Evolutionary conservation across 108 stramenopile species (phyloP), one percentile per base, ranked within the genome.

Genomic region (Epipyxis sp.): DNA sequence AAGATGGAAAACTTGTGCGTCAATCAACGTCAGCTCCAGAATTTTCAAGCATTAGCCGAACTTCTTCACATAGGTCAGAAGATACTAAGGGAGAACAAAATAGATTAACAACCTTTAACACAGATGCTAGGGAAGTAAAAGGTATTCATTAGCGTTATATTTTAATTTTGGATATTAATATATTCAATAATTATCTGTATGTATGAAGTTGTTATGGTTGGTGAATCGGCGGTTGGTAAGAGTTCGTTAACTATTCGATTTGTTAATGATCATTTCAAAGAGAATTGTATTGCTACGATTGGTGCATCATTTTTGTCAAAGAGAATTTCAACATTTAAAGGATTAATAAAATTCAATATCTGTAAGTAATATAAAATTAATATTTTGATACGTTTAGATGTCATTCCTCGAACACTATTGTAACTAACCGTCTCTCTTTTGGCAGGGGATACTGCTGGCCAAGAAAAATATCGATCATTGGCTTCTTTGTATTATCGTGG

Each of bases 371-470:
- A n/a, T n/a, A n/a, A n/a, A n/a, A n/a, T n/a, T n/a, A n/a, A n/a
- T n/a, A n/a, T 57, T n/a, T 57, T 57, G 25, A 57, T 57, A 57
- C 54, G 54, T 57, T 57, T 57, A n/a, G 54, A 57, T 57, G n/a
- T n/a, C 54, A 57, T 57, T n/a, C 25, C 54, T 57, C 54, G 25
- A 57, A 57, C 25, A 57, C 54, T n/a, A 57, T 57, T 57, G 25
- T n/a, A n/a, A n/a, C 54, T 57, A 57, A n/a, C 25, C 54, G 54
- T 57, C n/a, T n/a, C n/a, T n/a, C n/a, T n/a, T n/a, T n/a, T n/a
- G n/a, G n/a, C n/a, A n/a, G n/a, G 50, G 44, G 44, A 74, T 32
- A 74, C 71, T 3, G 61, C 61, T 3, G 61, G 61, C 13, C 61
- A 65, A 32, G 61, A 65, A 32, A 65, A 65, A 32, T 65, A 65